These are phyloP conservation scores for Pelargonium citronellum DNA, from an alignment of 441 rosid genomes.

Conservation along the genomic window DNA sequence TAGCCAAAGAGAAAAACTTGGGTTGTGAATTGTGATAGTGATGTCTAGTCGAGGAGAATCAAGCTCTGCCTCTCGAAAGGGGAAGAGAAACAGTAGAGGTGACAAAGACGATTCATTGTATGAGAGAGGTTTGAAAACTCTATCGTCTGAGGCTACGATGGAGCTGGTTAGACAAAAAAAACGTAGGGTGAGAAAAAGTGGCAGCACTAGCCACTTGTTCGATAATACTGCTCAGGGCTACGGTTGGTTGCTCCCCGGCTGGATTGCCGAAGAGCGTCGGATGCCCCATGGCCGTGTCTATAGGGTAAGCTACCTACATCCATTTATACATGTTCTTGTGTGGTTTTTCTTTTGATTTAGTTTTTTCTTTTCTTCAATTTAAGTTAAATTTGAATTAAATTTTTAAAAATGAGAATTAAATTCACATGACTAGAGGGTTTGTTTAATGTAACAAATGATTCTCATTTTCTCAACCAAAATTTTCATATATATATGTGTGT, in stretches of 20 bases:
- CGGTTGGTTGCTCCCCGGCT: neutral
- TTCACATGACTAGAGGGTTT: too few species aligned
- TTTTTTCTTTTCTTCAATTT: too few species aligned
- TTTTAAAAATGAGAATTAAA: too few species aligned
- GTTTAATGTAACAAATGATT: too few species aligned
- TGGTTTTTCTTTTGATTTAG: too few species aligned
- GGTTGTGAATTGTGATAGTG: neutral
- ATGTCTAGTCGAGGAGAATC: neutral
- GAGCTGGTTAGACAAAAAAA: neutral
- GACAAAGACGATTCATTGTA: too few species aligned
- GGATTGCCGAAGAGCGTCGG: neutral
- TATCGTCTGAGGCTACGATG: neutral
- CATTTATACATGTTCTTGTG: neutral
- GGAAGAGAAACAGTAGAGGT: neutral
- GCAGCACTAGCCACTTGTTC: neutral
- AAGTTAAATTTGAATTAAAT: too few species aligned
- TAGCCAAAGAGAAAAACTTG: neutral
- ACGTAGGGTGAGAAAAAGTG: neutral
- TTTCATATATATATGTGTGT: too few species aligned
- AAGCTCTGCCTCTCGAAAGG: neutral
- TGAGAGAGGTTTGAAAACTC: neutral
- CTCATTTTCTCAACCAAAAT: neutral
- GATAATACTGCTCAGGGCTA: neutral
- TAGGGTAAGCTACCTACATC: neutral
- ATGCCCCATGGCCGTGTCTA: neutral